Percentiles rank a stretch among this genome's conserved stretches.
Evolutionary conservation across 768 basidiomycete species (phyloP).

Genomic region (Lentinula raphanica): DNA sequence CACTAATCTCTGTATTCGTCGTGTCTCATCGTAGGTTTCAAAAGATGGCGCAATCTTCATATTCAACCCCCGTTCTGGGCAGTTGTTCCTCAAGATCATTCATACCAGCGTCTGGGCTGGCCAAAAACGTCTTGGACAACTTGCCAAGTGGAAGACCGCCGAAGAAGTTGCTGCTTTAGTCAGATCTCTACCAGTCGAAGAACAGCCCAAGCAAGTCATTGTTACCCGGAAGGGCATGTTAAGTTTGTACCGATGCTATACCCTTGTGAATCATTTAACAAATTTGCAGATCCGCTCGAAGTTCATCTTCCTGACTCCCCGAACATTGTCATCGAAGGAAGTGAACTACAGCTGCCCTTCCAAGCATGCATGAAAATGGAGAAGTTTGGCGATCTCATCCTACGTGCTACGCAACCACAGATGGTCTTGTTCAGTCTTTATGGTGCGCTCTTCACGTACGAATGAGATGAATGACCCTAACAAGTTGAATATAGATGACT

Average conservation of each 20-base stretch:
- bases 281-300: constrained; percentile 74
- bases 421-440: constrained; percentile 99
- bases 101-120: constrained; percentile 99
- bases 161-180: constrained; percentile 99
- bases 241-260: constrained; percentile 40
- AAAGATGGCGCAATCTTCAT: constrained; percentile 95
- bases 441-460: constrained; percentile 35
- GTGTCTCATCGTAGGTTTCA: constrained; percentile 5
- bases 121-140: constrained; percentile 98
- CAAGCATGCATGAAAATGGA: constrained; percentile 99
- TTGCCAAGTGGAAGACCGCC: constrained; percentile 99
- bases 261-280: background rate
- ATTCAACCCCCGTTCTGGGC: constrained; percentile 98
- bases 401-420: constrained; percentile 97
- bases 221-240: constrained; percentile 99
- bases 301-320: constrained; percentile 99
- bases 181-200: constrained; percentile 97
- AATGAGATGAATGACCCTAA: background rate
- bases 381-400: constrained; percentile 97
- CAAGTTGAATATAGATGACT: constrained; percentile 68
- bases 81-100: constrained; percentile 97
- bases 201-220: constrained; percentile 99
- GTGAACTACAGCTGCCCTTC: constrained; percentile 97
- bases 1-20: background rate
- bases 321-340: constrained; percentile 99